Evolutionary conservation across 371 early-diverging fungal genomes (phyloP), one percentile per base, ranked within the genome.

Genomic region (Mortierella sp.): DNA sequence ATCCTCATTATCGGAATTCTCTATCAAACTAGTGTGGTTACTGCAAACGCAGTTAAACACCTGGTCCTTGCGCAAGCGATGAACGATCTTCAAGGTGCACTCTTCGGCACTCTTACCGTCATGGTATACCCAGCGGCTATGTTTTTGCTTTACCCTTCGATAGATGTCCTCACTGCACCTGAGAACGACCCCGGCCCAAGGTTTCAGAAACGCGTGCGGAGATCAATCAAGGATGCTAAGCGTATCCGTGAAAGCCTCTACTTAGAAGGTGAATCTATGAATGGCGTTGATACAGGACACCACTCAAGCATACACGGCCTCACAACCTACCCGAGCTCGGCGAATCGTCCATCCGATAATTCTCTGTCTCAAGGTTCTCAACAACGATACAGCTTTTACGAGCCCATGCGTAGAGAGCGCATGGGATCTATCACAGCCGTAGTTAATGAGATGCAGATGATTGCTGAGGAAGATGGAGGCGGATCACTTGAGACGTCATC

Each of bases 71-170:
- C 81, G 0, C 75, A 72, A 38, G 60, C 69, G 21, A 47, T 80
- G 45, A 80, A 65, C 32, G 81, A 80, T 58, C 33, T 75, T 0
- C 69, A 70, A 13, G 68, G 69, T 2, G 60, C 81, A 1, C 69
- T 75, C 52, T 80, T 72, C 75, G 74, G 63, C 58, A 75, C 76
- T 1, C 50, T 80, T 11, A 8, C 72, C 10, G 58, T 75, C 53
- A 58, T 80, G 62, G 61, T 66, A 33, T 80, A 80, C 55, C 81
- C 81, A 5, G 81, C 81, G 0, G 81, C 72, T 59, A 75, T 75
- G 75, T 80, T 80, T 57, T 21, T 80, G 38, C 75, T 80, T 43
- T 80, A 80, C 53, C 81, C 81, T 0, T 72, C 75, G 2, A 72
- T 80, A 16, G 81, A 80, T 38, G 72, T 72, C 8, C 66, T 80